Evolutionary conservation across 2,329 filamentous ascomycete genomes (phyloP).

Genomic region (Phoma herbarum): DNA sequence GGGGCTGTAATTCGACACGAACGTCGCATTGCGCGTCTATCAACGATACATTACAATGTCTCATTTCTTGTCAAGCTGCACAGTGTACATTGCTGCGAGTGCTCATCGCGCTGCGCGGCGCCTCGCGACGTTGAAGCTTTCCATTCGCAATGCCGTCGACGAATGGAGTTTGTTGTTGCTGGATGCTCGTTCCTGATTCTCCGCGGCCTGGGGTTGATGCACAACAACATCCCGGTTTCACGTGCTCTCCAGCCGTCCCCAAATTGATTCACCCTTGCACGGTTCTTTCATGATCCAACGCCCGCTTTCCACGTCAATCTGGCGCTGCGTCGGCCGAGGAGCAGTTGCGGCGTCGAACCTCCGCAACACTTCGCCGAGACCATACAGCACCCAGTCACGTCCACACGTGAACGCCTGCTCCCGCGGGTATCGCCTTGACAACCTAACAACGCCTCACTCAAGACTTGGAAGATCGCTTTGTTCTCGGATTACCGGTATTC

Average conservation of each 20-base stretch:
- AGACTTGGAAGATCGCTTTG: neutral
- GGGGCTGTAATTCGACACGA: conserved; percentile 29
- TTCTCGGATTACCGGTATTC: neutral
- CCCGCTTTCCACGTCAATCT: neutral
- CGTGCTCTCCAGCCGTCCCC: neutral
- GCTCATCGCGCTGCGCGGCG: neutral
- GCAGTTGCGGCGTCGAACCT: neutral
- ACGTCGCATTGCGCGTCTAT: conserved; percentile 23
- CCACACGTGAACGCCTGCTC: conserved; percentile 5
- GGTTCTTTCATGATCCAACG: neutral
- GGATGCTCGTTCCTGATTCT: neutral
- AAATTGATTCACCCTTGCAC: neutral
- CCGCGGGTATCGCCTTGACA: neutral
- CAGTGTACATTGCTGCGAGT: neutral
- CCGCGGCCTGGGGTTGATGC: conserved; percentile 1
- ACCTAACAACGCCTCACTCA: neutral
- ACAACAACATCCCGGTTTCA: conserved; percentile 8
- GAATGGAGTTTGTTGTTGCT: conserved; percentile 3
- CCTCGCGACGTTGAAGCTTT: neutral
- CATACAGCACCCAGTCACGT: conserved; percentile 4
- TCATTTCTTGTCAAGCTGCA: neutral
- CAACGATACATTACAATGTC: neutral
- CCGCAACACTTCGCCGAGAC: neutral
- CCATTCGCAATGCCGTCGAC: neutral
- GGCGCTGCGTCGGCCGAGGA: neutral